phyloP scores from a whole-genome alignment of 495 filamentous ascomycete genomes.

The Aspergillus cristatus region DNA sequence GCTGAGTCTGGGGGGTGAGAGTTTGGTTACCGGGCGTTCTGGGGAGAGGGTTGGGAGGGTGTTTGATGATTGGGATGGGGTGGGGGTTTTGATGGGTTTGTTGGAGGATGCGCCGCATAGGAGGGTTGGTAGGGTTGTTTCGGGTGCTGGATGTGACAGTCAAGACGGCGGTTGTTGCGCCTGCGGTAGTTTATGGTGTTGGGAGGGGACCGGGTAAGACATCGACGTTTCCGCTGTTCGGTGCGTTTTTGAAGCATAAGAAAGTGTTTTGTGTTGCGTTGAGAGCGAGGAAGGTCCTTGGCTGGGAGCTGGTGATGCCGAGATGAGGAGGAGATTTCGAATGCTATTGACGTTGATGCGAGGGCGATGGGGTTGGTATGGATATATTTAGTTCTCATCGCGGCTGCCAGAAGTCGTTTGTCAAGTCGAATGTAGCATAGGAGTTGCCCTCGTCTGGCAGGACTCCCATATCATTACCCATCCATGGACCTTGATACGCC shows the following conservation, averaged over 20 bases:
- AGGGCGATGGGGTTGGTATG: too few species aligned
- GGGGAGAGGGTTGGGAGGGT: constrained; percentile 38
- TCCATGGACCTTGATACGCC: background rate
- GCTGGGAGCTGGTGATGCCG: too few species aligned
- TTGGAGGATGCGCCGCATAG: constrained; percentile 43
- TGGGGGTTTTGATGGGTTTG: constrained; percentile 40
- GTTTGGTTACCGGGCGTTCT: constrained; percentile 15
- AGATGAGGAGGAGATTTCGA: background rate
- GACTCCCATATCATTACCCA: background rate
- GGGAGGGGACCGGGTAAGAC: background rate
- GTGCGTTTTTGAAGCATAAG: background rate
- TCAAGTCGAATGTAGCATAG: too few species aligned
- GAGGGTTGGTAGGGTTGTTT: constrained; percentile 45
- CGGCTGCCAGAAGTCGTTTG: too few species aligned
- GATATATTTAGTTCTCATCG: too few species aligned
- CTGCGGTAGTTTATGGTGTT: constrained; percentile 22
- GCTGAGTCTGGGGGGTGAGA: constrained; percentile 25
- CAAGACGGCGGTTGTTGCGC: constrained; percentile 42
- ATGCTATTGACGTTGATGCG: background rate
- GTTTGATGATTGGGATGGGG: constrained; percentile 44
- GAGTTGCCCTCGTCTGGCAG: too few species aligned
- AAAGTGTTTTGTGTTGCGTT: background rate
- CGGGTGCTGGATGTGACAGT: constrained; percentile 20
- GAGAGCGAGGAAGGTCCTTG: background rate
- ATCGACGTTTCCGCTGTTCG: background rate